Base-by-base conservation (phyloP, 352 stramenopile genomes). In the Hyaloperonospora brassicae region DNA sequence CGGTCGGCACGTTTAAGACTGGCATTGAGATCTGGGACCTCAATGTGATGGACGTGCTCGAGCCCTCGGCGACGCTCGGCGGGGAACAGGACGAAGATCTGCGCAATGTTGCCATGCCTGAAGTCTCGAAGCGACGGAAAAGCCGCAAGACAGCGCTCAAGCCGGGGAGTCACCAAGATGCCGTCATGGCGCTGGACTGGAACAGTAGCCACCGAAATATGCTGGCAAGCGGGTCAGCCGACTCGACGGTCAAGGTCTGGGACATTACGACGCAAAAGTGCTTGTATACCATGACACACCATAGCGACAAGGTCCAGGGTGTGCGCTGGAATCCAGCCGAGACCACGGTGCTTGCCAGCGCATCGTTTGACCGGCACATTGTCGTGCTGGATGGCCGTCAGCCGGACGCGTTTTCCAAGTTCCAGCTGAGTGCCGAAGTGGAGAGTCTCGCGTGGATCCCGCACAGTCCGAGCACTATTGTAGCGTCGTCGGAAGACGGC, bases 11-110 rank as follows among this genome's bases (percentile, higher is more conserved):
- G 12, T 99, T 99, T 71, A 91, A 97, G 59, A 85, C 97, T 0
- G 96, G 88, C n/a, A 99, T 99, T 76, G 97, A 99, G 73, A 98
- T 99, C 67, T 99, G 97, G 97, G 98, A 99, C 69, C 74, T 99
- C 1, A 97, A 99, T 66, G 92, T 99, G 14, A 72, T 99, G 45
- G 97, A 99, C 72, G 89, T 98, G 12, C 69, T 99, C 4, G 97
- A 99, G 69, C 97, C 97, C 0, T 83, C 84, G 1, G 86, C 89
- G 14, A 93, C 95, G 21, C 79, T 99, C 17, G 97, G 97, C 27
- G 96, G 95, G 17, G 94, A 98, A 69, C 77, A 75, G 72, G 74
- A 96, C 48, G 66, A 86, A 21, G 71, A 86, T 38, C 66, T 92
- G 0, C 79, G 83, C 41, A 72, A 89, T 47, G 84, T 92, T 2